Percentiles rank a stretch among this genome's conserved stretches.
Evolutionary conservation across 2,329 filamentous ascomycete species (phyloP).

Genomic region (Epichloe sylvatica): DNA sequence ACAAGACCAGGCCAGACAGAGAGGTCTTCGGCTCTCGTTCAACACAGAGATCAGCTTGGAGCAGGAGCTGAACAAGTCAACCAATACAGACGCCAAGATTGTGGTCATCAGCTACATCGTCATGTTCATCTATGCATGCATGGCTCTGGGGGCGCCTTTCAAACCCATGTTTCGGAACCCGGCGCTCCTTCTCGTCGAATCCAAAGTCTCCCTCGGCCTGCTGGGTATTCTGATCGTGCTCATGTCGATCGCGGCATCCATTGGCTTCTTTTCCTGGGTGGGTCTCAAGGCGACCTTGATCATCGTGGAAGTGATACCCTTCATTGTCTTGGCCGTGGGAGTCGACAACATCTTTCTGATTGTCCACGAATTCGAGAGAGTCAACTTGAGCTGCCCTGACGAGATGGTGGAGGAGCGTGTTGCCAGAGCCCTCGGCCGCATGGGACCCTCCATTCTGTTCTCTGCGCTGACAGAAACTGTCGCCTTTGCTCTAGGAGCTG

Average conservation of each 20-base stretch:
- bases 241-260: conserved; percentile 92
- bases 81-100: conserved; percentile 95
- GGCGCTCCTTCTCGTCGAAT: conserved; percentile 75
- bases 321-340: conserved; percentile 87
- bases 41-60: conserved; percentile 91
- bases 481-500: conserved; percentile 81
- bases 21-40: conserved; percentile 80
- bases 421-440: conserved; percentile 77
- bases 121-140: conserved; percentile 95
- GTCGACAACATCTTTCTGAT: conserved; percentile 99
- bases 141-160: conserved; percentile 78
- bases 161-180: conserved; percentile 70
- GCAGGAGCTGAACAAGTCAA: conserved; percentile 92
- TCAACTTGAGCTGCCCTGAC: conserved; percentile 85
- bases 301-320: conserved; percentile 96
- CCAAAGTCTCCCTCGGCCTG: conserved; percentile 91
- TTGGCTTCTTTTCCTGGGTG: conserved; percentile 83
- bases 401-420: conserved; percentile 76
- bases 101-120: conserved; percentile 92
- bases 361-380: conserved; percentile 91
- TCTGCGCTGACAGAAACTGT: conserved; percentile 91
- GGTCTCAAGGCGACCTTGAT: conserved; percentile 93
- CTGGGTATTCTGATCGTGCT: conserved; percentile 89
- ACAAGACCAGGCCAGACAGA: conserved; percentile 62
- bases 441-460: conserved; percentile 91